Conservation (phyloP, 2,329 filamentous ascomycete genomes). For the Sporothrix euskadiensis region DNA sequence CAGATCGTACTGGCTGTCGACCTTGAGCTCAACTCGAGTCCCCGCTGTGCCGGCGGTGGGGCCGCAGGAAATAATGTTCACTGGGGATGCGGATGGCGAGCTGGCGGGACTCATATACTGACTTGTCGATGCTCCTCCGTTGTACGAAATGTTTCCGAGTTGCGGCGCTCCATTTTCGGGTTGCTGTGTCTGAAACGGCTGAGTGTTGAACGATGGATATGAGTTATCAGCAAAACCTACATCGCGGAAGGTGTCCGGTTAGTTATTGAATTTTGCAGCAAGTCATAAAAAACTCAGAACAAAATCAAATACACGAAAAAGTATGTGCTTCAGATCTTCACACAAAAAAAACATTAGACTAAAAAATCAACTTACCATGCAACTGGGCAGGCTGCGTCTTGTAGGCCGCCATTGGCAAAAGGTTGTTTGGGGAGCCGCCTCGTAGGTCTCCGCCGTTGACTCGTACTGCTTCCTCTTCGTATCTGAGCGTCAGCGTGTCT, state of each 20-base stretch:
- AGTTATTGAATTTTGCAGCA: not conserved
- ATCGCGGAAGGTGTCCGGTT: not conserved
- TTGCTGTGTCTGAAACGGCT: constrained; percentile 50
- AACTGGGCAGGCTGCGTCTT: constrained; percentile 75
- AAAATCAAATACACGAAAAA: not conserved
- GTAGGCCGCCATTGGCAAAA: constrained; percentile 80
- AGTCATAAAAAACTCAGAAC: too few species aligned
- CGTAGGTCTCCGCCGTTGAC: constrained; percentile 52
- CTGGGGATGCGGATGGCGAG: constrained; percentile 39
- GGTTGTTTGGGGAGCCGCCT: constrained; percentile 58
- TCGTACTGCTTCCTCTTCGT: constrained; percentile 58
- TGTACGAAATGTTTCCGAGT: constrained; percentile 58
- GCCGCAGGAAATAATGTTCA: constrained; percentile 63
- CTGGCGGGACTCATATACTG: constrained; percentile 56
- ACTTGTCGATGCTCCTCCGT: constrained; percentile 62
- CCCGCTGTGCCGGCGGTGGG: constrained; percentile 69
- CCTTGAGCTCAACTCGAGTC: constrained; percentile 70
- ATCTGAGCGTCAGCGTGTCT: constrained; percentile 56
- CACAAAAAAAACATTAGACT: too few species aligned
- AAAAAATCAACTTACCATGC: constrained; percentile 66
- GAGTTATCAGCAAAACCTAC: constrained; percentile 48
- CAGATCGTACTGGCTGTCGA: constrained; percentile 75
- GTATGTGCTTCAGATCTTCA: not conserved
- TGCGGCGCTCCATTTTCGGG: constrained; percentile 54
- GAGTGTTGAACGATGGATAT: constrained; percentile 55